Evolutionary conservation across 2,329 filamentous ascomycete species (phyloP).

Genomic region (Fusarium sp.): DNA sequence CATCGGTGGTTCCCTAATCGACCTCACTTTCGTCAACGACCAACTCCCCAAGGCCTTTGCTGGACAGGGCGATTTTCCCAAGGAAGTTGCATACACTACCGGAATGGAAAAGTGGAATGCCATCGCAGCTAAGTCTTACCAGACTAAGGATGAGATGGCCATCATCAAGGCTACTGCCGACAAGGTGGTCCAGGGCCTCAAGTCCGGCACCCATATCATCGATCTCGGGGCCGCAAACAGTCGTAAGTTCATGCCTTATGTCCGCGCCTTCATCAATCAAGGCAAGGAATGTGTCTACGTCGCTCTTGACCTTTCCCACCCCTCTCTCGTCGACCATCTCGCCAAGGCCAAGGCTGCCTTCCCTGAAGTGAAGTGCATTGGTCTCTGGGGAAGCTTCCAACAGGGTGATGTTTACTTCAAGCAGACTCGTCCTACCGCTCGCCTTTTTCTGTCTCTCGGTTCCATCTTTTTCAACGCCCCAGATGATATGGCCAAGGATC

Average conservation of each 20-base stretch:
- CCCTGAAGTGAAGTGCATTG: slow-evolving; percentile 24
- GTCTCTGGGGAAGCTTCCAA: slow-evolving; percentile 41
- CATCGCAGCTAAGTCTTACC: slow-evolving; percentile 34
- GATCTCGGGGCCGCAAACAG: slow-evolving; percentile 41
- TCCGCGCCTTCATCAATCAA: slow-evolving; percentile 31
- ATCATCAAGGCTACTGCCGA: slow-evolving; percentile 38
- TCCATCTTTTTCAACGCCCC: slow-evolving; percentile 44
- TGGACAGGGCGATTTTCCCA: slow-evolving; percentile 39
- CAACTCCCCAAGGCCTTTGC: slow-evolving; percentile 36
- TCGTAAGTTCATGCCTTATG: slow-evolving; percentile 40
- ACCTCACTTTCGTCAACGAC: slow-evolving; percentile 13
- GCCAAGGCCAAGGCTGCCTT: slow-evolving; percentile 31
- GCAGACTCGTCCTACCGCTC: slow-evolving; percentile 1
- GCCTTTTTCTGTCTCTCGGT: slow-evolving; percentile 39
- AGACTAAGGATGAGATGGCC: slow-evolving; percentile 33
- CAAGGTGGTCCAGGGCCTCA: slow-evolving; percentile 27
- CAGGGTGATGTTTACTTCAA: slow-evolving; percentile 37
- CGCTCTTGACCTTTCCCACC: slow-evolving; percentile 27
- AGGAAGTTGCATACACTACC: slow-evolving; percentile 42
- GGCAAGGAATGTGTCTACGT: slow-evolving; percentile 38
- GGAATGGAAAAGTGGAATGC: slow-evolving; percentile 37
- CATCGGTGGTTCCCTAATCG: slow-evolving; percentile 34
- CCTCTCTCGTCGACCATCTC: slow-evolving; percentile 33
- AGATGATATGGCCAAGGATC: slow-evolving; percentile 27
- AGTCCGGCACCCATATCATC: slow-evolving; percentile 33